Percentiles rank a stretch among this genome's conserved stretches.
These are phyloP conservation scores for Wallacemonas sp. DNA, from an alignment of 208 protist species.

Conservation along the genomic window DNA sequence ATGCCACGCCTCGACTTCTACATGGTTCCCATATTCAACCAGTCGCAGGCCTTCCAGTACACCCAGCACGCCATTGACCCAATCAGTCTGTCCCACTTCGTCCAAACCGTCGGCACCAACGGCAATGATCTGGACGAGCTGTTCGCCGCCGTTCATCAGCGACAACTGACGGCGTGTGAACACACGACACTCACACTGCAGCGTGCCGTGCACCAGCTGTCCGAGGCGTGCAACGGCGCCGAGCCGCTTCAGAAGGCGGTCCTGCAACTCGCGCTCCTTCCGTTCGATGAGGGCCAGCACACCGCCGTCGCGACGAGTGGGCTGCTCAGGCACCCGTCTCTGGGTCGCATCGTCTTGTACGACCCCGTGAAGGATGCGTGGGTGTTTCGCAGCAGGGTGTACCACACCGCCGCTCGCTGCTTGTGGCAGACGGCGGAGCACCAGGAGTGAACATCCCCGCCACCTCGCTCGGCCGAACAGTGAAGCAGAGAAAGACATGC, in stretches of 20 bases:
- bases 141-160: slow-evolving; percentile 47
- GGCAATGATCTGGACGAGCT: slow-evolving; percentile 67
- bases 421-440: slow-evolving; percentile 19
- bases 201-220: slow-evolving; percentile 46
- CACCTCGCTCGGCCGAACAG: too few relatives aligned
- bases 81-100: slow-evolving; percentile 42
- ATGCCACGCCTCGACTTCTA: slow-evolving; percentile 61
- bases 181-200: slow-evolving; percentile 55
- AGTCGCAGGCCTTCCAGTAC: slow-evolving; percentile 44
- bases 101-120: slow-evolving; percentile 54
- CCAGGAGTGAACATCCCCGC: neutral
- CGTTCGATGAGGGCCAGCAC: slow-evolving; percentile 47
- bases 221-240: slow-evolving; percentile 13
- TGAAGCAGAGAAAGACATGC: too few relatives aligned
- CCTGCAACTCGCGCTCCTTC: slow-evolving; percentile 32
- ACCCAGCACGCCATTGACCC: slow-evolving; percentile 56
- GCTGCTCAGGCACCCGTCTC: slow-evolving; percentile 14
- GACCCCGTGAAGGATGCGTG: slow-evolving; percentile 58
- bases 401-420: slow-evolving; percentile 56
- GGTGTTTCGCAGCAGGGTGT: slow-evolving; percentile 51
- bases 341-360: slow-evolving; percentile 60
- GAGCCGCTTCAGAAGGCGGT: slow-evolving; percentile 25
- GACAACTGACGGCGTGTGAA: slow-evolving; percentile 17
- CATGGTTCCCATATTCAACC: slow-evolving; percentile 47
- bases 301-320: slow-evolving; percentile 12